Evolutionary conservation across 2,329 filamentous ascomycete species (phyloP).

Genomic region (Leptographium galeiforme): DNA sequence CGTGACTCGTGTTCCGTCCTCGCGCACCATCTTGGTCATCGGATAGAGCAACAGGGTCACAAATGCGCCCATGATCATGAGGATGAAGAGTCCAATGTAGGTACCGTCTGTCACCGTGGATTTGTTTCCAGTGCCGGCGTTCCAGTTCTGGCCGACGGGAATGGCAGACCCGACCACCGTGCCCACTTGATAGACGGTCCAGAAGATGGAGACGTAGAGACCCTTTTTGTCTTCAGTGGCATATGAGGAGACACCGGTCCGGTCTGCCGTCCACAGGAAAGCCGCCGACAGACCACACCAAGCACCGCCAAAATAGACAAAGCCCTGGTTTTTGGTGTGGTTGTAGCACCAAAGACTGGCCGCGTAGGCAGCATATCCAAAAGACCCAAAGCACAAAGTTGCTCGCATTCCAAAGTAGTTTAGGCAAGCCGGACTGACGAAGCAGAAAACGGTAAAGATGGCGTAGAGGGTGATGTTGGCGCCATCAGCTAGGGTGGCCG

Average conservation of each 20-base stretch:
- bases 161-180: constrained; percentile 14
- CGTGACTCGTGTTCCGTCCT: constrained; percentile 3
- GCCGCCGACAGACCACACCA: constrained; percentile 6
- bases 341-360: constrained; percentile 54
- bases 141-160: constrained; percentile 12
- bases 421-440: constrained; percentile 17
- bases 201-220: constrained; percentile 12
- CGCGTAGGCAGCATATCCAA: constrained; percentile 57
- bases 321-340: constrained; percentile 49
- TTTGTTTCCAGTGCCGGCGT: not conserved
- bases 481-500: not conserved
- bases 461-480: constrained; percentile 28
- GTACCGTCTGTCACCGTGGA: constrained; percentile 12
- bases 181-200: constrained; percentile 14
- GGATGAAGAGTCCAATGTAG: constrained; percentile 16
- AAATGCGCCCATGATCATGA: constrained; percentile 11
- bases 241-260: constrained; percentile 10
- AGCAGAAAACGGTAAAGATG: constrained; percentile 43
- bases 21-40: constrained; percentile 4
- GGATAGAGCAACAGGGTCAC: constrained; percentile 11
- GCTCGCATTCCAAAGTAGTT: no score
- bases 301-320: constrained; percentile 55
- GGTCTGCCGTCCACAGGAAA: constrained; percentile 12
- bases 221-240: constrained; percentile 12
- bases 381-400: constrained; percentile 21